These are phyloP conservation scores for Phytophthora multivora DNA, from an alignment of 352 stramenopile species.

Conservation along the genomic window DNA sequence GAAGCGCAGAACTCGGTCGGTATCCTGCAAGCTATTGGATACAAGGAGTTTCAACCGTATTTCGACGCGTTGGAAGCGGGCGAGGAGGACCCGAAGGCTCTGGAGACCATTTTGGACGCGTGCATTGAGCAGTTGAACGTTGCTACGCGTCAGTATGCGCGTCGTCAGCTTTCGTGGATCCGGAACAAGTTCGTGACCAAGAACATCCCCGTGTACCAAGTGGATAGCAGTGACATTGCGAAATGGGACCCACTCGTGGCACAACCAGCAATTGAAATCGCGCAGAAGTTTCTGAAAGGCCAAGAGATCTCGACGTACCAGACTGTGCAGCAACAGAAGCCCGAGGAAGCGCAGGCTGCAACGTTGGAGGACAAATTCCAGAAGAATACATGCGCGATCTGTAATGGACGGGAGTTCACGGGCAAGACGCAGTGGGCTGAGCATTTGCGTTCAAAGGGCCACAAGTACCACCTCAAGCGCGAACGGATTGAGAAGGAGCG, in stretches of 20 bases:
- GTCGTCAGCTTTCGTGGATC: slow-evolving; percentile 88
- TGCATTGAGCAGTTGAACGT: slow-evolving; percentile 84
- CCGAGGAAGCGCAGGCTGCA: slow-evolving; percentile 42
- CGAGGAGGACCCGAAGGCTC: slow-evolving; percentile 23
- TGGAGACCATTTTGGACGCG: slow-evolving; percentile 51
- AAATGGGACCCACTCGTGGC: slow-evolving; percentile 64
- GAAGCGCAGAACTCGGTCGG: slow-evolving; percentile 60
- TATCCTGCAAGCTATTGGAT: slow-evolving; percentile 89
- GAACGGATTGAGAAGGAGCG: slow-evolving; percentile 57
- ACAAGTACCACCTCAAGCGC: slow-evolving; percentile 82
- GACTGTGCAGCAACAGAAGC: slow-evolving; percentile 55
- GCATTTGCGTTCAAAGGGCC: slow-evolving; percentile 80
- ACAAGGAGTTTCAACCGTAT: slow-evolving; percentile 91
- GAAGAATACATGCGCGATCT: slow-evolving; percentile 66
- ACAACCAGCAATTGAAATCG: slow-evolving; percentile 68
- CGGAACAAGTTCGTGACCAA: slow-evolving; percentile 86
- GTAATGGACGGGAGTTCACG: slow-evolving; percentile 67
- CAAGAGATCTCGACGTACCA: slow-evolving; percentile 35
- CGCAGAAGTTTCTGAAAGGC: slow-evolving; percentile 52
- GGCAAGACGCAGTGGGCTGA: slow-evolving; percentile 71
- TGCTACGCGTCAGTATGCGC: slow-evolving; percentile 85
- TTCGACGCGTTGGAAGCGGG: slow-evolving; percentile 61
- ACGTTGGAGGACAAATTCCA: slow-evolving; percentile 64
- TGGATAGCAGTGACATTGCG: slow-evolving; percentile 80
- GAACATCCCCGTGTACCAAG: slow-evolving; percentile 85